Base-by-base conservation (phyloP, 148 eudicot species). In the Rhododendron griersonianum region DNA sequence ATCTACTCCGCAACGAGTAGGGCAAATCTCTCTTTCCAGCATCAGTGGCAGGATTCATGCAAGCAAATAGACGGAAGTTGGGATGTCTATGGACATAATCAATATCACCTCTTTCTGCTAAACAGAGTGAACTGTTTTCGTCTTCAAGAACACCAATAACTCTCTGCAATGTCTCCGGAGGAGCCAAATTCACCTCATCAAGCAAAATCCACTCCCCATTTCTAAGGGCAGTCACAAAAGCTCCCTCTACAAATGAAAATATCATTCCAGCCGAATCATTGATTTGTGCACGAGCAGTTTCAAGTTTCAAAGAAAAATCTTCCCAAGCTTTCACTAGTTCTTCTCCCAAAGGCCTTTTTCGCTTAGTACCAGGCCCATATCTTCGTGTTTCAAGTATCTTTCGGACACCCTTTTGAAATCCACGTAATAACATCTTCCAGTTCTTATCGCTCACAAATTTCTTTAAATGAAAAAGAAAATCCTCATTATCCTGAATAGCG, bases 21-120 rank as follows among this genome's bases (percentile, higher is more conserved):
- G 98, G 96, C 87, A 97, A 90, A 89, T 97, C 98, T 84, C 99
- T 93, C 90, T 97, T 97, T 59, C 99, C 98, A 83, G 99, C 98
- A 93, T 97, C 98, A 86, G 97, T 97, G 82, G 99, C 99, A 77
- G 99, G 99, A 92, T 97, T 97, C 99, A 97, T 97, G 88, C 99
- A 97, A 65, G 98, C 99, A 92, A 97, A 97, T 87, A 97, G 85
- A 28, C 98, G 98, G 78, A 97, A 97, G 81, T 91, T 89, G 53
- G 94, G 90, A 89, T 97, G 92, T 87, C 98, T 92, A 74, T 83
- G 80, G 35, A 97, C 76, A 87, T 94, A 87, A 39, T 91, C 93
- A 83, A 93, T 88, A 86, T 94, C 96, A 79, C 99, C 99, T 90
- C 95, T 94, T 91, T 97, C 99, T 21, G 98, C 94, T 87, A 97